These are phyloP conservation scores for Exophiala xenobiotica DNA, from an alignment of 2,329 filamentous ascomycete species.

Conservation along the genomic window DNA sequence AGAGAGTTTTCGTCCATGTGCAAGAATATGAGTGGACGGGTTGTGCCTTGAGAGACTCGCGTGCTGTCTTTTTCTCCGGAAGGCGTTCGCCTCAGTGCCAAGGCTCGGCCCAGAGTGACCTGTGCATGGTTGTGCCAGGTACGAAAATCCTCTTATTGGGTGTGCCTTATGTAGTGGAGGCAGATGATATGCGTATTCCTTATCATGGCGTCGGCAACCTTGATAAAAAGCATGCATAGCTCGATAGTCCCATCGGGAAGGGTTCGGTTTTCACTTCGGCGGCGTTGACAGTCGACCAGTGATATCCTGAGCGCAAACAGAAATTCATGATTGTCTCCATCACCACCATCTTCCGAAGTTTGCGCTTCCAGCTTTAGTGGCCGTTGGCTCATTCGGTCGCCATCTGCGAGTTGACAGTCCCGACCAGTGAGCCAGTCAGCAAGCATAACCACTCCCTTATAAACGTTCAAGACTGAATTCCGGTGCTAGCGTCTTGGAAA, in stretches of 20 bases:
- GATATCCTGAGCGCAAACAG: slow-evolving; percentile 11
- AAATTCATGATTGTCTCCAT: slow-evolving; percentile 10
- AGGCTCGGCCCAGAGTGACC: slow-evolving; percentile 5
- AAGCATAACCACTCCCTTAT: background rate
- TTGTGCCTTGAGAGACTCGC: background rate
- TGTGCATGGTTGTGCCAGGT: slow-evolving; percentile 9
- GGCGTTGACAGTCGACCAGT: slow-evolving; percentile 8
- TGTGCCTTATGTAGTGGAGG: slow-evolving; percentile 20
- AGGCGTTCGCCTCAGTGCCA: background rate
- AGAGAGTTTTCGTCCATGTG: slow-evolving; percentile 2
- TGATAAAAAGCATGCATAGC: slow-evolving; percentile 7
- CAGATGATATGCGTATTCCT: slow-evolving; percentile 14
- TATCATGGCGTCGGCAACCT: slow-evolving; percentile 17
- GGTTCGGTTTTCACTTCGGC: background rate
- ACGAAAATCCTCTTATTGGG: slow-evolving; percentile 13
- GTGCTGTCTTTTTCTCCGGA: background rate
- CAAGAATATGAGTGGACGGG: background rate
- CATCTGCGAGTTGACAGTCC: background rate
- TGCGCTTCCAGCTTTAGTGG: background rate
- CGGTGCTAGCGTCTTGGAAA: background rate
- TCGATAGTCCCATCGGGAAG: background rate
- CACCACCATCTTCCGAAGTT: slow-evolving; percentile 8
- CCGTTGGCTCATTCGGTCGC: background rate
- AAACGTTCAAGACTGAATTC: background rate
- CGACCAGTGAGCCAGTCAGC: background rate